phyloP scores from a whole-genome alignment of 1,284 basidiomycete genomes.

The Exsudoporus floridanus region DNA sequence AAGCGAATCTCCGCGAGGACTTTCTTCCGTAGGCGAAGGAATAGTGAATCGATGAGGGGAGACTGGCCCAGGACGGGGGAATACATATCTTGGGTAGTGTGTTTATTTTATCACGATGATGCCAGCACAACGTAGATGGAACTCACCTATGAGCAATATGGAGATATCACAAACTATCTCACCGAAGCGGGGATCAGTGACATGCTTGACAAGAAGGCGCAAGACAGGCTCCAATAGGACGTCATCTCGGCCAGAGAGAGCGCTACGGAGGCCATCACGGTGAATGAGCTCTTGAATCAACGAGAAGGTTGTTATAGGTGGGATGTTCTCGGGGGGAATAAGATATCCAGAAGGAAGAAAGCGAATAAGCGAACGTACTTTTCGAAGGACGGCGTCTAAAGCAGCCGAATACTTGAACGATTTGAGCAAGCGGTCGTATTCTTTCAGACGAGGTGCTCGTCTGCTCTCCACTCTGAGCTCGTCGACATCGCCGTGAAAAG shows the following conservation, averaged over 20 bases:
- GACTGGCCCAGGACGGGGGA: constrained; percentile 89
- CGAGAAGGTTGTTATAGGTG: constrained; percentile 85
- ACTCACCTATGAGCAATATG: constrained; percentile 79
- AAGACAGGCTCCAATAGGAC: constrained; percentile 92
- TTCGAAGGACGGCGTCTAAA: constrained; percentile 83
- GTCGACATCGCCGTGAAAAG: constrained; percentile 53
- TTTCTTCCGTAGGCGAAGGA: constrained; percentile 82
- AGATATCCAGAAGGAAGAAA: constrained; percentile 1
- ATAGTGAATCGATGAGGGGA: constrained; percentile 86
- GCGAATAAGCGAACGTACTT: constrained; percentile 47
- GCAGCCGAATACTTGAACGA: constrained; percentile 95
- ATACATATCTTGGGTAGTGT: constrained; percentile 76
- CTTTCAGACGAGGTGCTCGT: constrained; percentile 72
- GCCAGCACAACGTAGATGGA: background rate
- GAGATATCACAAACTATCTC: constrained; percentile 85
- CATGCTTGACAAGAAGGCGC: constrained; percentile 79
- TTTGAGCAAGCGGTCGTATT: constrained; percentile 91
- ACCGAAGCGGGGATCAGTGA: constrained; percentile 90
- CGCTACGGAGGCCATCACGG: constrained; percentile 85
- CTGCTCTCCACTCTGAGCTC: constrained; percentile 78
- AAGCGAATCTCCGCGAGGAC: constrained; percentile 86
- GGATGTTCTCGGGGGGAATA: constrained; percentile 57
- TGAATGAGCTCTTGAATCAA: constrained; percentile 93
- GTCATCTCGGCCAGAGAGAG: constrained; percentile 90
- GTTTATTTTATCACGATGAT: background rate